Percentiles rank a stretch among this genome's conserved stretches.
Evolutionary conservation across 2,329 filamentous ascomycete genomes (phyloP).

Genomic region (Ophiostoma populinum): DNA sequence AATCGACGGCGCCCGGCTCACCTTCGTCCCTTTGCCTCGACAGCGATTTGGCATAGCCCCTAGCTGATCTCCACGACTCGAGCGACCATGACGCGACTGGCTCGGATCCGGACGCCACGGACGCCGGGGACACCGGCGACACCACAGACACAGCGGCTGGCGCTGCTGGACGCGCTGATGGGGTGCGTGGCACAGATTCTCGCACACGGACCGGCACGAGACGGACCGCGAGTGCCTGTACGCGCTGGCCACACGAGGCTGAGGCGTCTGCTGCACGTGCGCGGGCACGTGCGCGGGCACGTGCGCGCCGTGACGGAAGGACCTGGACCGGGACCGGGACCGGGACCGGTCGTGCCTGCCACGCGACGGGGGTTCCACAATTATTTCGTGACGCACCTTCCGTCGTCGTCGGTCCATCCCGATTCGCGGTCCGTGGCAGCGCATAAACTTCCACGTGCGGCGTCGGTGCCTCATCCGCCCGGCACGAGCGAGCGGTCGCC

Average conservation of each 20-base stretch:
- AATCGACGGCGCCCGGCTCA: too few species aligned
- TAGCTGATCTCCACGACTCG: too few species aligned
- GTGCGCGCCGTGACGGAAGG: background rate
- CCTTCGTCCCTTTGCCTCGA: too few species aligned
- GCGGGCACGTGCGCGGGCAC: background rate
- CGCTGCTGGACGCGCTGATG: constrained; percentile 12
- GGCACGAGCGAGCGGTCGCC: constrained; percentile 35
- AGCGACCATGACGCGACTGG: too few species aligned
- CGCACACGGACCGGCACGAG: background rate
- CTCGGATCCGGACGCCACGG: too few species aligned
- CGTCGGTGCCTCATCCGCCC: constrained; percentile 55
- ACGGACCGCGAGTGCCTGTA: too few species aligned
- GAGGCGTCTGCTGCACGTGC: constrained; percentile 10
- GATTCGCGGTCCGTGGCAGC: constrained; percentile 50
- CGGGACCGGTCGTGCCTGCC: background rate
- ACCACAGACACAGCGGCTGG: constrained; percentile 2
- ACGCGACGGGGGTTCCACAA: constrained; percentile 52
- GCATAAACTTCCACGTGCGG: constrained; percentile 72
- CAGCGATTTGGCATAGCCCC: too few species aligned
- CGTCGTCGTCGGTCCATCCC: constrained; percentile 81
- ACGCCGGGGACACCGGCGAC: too few species aligned
- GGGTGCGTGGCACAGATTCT: constrained; percentile 11
- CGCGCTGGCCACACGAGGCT: constrained; percentile 12
- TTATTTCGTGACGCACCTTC: constrained; percentile 93
- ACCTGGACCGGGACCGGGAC: background rate